Evolutionary conservation across 2,329 filamentous ascomycete genomes (phyloP), one percentile per base, ranked within the genome.

Genomic region (Atkinsonella texensis): DNA sequence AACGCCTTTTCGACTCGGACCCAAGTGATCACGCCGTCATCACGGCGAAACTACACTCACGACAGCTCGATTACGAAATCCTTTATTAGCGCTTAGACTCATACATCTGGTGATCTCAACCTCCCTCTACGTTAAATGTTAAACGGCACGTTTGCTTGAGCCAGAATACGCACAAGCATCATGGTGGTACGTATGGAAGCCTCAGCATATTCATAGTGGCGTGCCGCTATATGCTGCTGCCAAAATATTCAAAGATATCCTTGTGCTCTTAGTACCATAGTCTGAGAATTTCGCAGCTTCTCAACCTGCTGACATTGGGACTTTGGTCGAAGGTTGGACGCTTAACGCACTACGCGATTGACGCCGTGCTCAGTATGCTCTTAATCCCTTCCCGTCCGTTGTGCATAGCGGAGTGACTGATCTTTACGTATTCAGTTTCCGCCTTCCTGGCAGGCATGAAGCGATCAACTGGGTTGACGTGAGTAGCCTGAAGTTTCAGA

Each of bases 381-480:
- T 28, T 8, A 11, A 20, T 18, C 12, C 32, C 28, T 15, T 42
- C 32, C 18, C n/a, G 38, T 39, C 23, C 12, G 33, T 17, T 11
- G 42, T 31, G 23, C 4, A n/a, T 39, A 11, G 43, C 31, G 18
- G 15, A 28, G 40, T 46, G 17, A 11, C 51, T 50, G 46, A 50
- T 10, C 38, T 28, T 9, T 17, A 17, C 38, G 18, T 8, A 49
- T 20, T 46, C 54, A 94, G 87, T 98, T 69, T 98, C 93, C 63
- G 88, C 93, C 57, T 91, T 97, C 68, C 83, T 98, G 59, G 93
- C 93, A 40, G 93, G 93, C 63, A 90, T 98, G 76, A 94, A 95
- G 74, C 89, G 93, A 61, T 96, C 91, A 58, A 97, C 93, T 55
- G 93, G 93, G 64, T 78, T 98, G 73, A 96, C 90, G 93, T 98